A percentile compares a stretch with the other conserved stretches of the same genome.
Evolutionary conservation across 148 eudicot genomes (phyloP).

Genomic region (Amaranthus palmeri): DNA sequence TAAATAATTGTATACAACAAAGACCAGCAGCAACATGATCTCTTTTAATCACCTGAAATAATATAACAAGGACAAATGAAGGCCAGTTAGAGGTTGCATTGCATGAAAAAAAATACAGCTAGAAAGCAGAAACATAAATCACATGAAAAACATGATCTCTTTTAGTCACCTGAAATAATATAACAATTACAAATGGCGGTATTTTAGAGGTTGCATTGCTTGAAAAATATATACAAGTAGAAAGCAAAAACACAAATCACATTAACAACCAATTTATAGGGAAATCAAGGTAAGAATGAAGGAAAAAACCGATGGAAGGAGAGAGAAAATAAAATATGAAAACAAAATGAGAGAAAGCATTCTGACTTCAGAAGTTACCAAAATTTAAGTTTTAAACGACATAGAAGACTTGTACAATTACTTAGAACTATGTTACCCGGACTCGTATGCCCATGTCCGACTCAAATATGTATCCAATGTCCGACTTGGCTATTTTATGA

Average conservation of each 20-base stretch:
- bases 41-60: conserved; percentile 74
- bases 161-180: conserved; percentile 67
- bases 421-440: too few relatives aligned
- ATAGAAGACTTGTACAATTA: background rate
- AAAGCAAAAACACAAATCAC: background rate
- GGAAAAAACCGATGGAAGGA: background rate
- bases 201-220: background rate
- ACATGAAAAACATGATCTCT: conserved; percentile 39
- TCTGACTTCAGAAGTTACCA: background rate
- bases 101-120: background rate
- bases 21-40: conserved; percentile 99
- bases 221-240: background rate
- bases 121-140: background rate
- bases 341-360: background rate
- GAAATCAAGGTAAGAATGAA: background rate
- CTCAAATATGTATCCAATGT: too few relatives aligned
- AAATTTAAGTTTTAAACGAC: background rate
- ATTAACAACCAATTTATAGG: background rate
- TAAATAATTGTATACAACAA: conserved; percentile 93
- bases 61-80: conserved; percentile 19
- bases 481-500: too few relatives aligned
- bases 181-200: conserved; percentile 14
- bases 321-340: too few relatives aligned
- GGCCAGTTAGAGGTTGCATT: background rate
- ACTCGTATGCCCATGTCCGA: too few relatives aligned